Percentiles rank a stretch among this genome's conserved stretches.
Evolutionary conservation across 2,329 filamentous ascomycete genomes (phyloP).

Genomic region (Talaromyces verruculosus): DNA sequence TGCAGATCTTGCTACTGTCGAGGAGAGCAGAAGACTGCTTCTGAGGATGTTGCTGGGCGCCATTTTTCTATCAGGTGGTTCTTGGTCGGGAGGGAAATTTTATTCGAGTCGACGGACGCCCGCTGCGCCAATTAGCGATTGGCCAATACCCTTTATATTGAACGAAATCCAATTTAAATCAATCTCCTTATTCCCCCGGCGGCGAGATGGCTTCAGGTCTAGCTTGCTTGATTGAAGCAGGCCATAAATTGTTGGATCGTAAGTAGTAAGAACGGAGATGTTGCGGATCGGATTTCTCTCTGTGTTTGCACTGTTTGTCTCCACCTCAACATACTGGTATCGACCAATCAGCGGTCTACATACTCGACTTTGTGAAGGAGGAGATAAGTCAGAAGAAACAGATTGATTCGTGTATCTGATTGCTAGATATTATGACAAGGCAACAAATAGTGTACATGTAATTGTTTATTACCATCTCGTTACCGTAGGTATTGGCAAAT

Average conservation of each 20-base stretch:
- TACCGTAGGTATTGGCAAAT: not conserved
- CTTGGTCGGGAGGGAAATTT: slow-evolving; percentile 3
- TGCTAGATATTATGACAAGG: not conserved
- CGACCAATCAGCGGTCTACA: not conserved
- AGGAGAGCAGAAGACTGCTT: slow-evolving; percentile 11
- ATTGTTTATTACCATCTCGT: not conserved
- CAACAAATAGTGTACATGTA: not conserved
- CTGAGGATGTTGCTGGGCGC: slow-evolving; percentile 27
- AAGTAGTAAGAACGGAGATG: slow-evolving; percentile 4
- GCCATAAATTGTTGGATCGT: not conserved
- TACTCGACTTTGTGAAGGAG: not conserved
- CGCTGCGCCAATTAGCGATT: not conserved
- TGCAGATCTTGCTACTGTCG: slow-evolving; percentile 1
- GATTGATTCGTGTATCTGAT: not conserved
- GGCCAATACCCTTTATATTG: no score
- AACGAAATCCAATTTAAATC: not conserved
- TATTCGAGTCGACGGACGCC: not conserved
- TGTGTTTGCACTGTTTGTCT: slow-evolving; percentile 19
- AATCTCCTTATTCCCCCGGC: no score
- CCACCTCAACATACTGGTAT: not conserved
- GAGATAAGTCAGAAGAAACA: not conserved
- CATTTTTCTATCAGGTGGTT: slow-evolving; percentile 27
- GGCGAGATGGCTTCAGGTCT: not conserved
- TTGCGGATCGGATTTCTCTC: slow-evolving; percentile 3
- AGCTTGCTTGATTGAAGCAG: not conserved